These are phyloP conservation scores for Takashimella tepidaria DNA, from an alignment of 1,284 basidiomycete species.

Conservation along the genomic window DNA sequence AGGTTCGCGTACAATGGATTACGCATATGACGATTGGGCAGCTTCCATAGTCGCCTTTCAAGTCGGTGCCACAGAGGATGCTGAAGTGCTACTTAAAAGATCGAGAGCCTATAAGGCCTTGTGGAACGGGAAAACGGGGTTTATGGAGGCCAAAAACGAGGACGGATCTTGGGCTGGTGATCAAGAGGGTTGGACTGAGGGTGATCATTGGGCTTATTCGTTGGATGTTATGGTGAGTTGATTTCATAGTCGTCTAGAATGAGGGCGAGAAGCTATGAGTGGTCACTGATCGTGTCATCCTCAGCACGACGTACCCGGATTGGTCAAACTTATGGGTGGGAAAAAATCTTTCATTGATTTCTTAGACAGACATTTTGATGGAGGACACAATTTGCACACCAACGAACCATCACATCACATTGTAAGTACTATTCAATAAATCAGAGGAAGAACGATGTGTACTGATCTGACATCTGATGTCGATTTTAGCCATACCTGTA, in stretches of 20 bases:
- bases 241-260: no score
- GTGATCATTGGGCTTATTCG: conserved; percentile 77
- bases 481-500: conserved; percentile 63
- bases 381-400: conserved; percentile 74
- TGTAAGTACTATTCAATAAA: no score
- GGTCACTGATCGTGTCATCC: no score
- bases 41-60: conserved; percentile 58
- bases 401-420: conserved; percentile 59
- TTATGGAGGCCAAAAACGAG: conserved; percentile 71
- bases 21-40: conserved; percentile 75
- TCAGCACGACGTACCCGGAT: conserved; percentile 56
- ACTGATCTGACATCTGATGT: no score
- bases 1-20: conserved; percentile 69
- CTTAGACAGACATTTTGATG: conserved; percentile 70
- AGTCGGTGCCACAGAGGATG: conserved; percentile 54
- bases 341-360: conserved; percentile 60
- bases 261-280: no score
- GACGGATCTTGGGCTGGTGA: conserved; percentile 67
- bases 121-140: conserved; percentile 67
- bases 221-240: conserved; percentile 57
- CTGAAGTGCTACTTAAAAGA: conserved; percentile 56
- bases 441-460: no score
- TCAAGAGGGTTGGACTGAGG: conserved; percentile 70
- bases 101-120: conserved; percentile 57
- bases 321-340: conserved; percentile 64